Conservation (phyloP, 2,329 filamentous ascomycete genomes). For the Xylaria sp. region DNA sequence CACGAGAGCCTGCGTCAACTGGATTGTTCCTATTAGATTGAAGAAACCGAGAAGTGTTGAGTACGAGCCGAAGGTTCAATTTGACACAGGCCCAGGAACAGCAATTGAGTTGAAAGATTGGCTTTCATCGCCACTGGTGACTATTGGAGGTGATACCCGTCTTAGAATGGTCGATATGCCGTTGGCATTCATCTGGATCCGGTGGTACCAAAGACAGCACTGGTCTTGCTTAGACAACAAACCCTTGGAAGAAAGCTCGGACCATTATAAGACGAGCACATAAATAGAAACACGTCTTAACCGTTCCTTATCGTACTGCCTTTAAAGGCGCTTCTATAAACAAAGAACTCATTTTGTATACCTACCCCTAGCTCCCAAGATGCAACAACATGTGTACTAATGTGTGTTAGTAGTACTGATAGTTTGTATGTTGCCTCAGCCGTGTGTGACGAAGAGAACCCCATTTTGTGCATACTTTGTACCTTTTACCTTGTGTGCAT, state of each 20-base stretch:
- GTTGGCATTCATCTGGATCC: slow-evolving; percentile 14
- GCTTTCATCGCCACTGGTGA: background rate
- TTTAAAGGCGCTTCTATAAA: background rate
- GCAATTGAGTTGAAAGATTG: background rate
- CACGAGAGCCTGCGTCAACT: background rate
- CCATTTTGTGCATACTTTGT: background rate
- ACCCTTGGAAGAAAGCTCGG: background rate
- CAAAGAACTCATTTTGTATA: background rate
- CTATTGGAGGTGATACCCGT: slow-evolving; percentile 2
- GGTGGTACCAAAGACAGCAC: slow-evolving; percentile 9
- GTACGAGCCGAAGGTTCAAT: background rate
- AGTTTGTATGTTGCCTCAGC: background rate
- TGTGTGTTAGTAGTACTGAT: background rate
- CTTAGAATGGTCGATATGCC: background rate
- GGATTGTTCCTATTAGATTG: slow-evolving; percentile 11
- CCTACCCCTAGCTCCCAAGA: background rate
- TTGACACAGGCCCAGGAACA: slow-evolving; percentile 8
- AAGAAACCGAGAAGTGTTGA: background rate
- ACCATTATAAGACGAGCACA: background rate
- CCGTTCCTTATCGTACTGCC: background rate
- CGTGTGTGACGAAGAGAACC: background rate
- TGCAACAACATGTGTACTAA: background rate
- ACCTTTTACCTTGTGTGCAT: background rate
- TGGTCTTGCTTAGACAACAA: slow-evolving; percentile 2
- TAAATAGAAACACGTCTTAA: background rate